Conservation (phyloP, 1,284 basidiomycete species). For the Boletellus deceptivus region DNA sequence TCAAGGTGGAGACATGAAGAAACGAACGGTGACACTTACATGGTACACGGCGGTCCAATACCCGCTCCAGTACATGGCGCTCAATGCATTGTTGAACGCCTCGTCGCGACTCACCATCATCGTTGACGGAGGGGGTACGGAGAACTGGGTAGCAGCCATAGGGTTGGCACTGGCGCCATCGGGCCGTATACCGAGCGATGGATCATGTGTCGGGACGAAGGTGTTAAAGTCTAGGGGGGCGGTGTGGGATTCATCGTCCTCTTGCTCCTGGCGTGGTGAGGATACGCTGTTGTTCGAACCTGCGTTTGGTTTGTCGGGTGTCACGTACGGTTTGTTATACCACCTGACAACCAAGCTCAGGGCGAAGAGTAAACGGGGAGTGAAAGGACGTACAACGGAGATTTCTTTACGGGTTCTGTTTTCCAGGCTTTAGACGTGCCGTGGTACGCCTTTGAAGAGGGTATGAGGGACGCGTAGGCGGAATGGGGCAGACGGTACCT, state of each 20-base stretch:
- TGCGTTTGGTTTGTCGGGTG: slow-evolving; percentile 8
- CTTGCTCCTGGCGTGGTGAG: slow-evolving; percentile 1
- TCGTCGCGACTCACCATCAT: slow-evolving; percentile 60
- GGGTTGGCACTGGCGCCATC: slow-evolving; percentile 17
- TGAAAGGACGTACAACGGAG: slow-evolving; percentile 55
- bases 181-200: slow-evolving; percentile 40
- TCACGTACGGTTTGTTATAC: slow-evolving; percentile 65
- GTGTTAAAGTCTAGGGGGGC: slow-evolving; percentile 65
- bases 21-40: slow-evolving; percentile 37
- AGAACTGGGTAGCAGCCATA: slow-evolving; percentile 16
- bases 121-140: slow-evolving; percentile 33
- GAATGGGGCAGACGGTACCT: slow-evolving; percentile 38
- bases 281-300: slow-evolving; percentile 12
- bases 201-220: slow-evolving; percentile 66
- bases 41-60: slow-evolving; percentile 84
- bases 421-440: slow-evolving; percentile 73
- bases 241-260: slow-evolving; percentile 40
- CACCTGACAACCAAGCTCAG: slow-evolving; percentile 45
- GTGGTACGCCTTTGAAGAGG: slow-evolving; percentile 50
- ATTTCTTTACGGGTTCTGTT: slow-evolving; percentile 61
- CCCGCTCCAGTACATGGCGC: slow-evolving; percentile 79
- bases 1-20: not conserved
- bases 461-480: slow-evolving; percentile 4
- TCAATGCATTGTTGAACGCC: slow-evolving; percentile 68
- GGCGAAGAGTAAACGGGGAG: not conserved